Percentiles rank a stretch among this genome's conserved stretches.
Evolutionary conservation across 1,284 basidiomycete genomes (phyloP).

Genomic region (Rugosomyces carneus): DNA sequence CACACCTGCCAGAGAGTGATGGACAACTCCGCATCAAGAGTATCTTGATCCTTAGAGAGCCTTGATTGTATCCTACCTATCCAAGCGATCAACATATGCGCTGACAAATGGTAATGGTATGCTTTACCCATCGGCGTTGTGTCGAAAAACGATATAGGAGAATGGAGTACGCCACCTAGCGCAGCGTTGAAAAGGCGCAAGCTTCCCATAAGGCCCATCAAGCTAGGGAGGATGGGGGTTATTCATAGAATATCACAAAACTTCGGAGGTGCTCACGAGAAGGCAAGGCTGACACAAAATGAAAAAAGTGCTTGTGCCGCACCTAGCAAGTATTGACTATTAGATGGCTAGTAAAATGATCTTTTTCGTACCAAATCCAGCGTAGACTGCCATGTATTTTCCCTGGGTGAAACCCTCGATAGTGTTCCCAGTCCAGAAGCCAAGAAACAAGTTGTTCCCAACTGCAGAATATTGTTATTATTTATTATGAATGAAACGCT

Average conservation of each 20-base stretch:
- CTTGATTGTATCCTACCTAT: slow-evolving; percentile 52
- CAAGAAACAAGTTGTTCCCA: slow-evolving; percentile 39
- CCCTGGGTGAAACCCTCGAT: slow-evolving; percentile 46
- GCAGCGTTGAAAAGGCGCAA: slow-evolving; percentile 55
- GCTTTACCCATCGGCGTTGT: slow-evolving; percentile 70
- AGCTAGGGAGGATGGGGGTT: slow-evolving; percentile 29
- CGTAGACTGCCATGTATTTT: slow-evolving; percentile 69
- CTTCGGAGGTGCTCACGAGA: slow-evolving; percentile 34
- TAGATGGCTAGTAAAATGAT: background rate
- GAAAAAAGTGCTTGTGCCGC: slow-evolving; percentile 46
- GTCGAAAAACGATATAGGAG: slow-evolving; percentile 77
- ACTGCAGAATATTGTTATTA: slow-evolving; percentile 27
- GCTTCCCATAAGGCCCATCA: slow-evolving; percentile 53
- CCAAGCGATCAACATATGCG: background rate
- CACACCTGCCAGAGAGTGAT: slow-evolving; percentile 34
- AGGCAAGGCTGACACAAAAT: slow-evolving; percentile 47
- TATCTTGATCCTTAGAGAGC: slow-evolving; percentile 60
- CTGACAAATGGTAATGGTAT: slow-evolving; percentile 7
- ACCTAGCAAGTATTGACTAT: slow-evolving; percentile 21
- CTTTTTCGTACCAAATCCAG: slow-evolving; percentile 40
- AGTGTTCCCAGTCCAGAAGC: slow-evolving; percentile 41
- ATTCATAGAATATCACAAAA: background rate
- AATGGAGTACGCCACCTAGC: slow-evolving; percentile 50
- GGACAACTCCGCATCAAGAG: slow-evolving; percentile 45
- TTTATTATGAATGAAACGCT: background rate